These are phyloP conservation scores for Tetracentron sinense DNA, from an alignment of 164 flowering plant species.

Conservation along the genomic window DNA sequence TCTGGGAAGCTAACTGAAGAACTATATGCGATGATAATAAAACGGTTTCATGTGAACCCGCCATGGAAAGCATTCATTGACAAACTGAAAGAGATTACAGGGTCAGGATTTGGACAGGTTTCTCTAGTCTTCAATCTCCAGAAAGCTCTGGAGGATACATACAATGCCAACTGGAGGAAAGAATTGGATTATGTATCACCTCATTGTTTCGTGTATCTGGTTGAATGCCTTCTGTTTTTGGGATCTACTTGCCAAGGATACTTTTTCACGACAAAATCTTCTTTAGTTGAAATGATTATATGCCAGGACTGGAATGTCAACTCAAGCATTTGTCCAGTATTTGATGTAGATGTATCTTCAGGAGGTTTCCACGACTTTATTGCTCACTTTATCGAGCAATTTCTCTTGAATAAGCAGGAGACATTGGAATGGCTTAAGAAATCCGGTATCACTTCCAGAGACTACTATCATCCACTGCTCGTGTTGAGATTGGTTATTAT, in stretches of 20 bases:
- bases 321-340: not conserved
- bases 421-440: constrained; percentile 41
- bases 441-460: constrained; percentile 12
- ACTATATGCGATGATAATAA: constrained; percentile 20
- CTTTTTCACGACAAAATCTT: constrained; percentile 42
- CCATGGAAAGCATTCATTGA: constrained; percentile 41
- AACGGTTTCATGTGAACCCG: constrained; percentile 15
- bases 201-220: constrained; percentile 45
- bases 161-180: constrained; percentile 29
- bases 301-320: constrained; percentile 18
- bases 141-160: constrained; percentile 40
- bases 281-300: constrained; percentile 42
- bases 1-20: constrained; percentile 28
- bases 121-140: constrained; percentile 16
- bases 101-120: constrained; percentile 7
- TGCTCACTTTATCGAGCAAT: not conserved
- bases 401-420: constrained; percentile 20
- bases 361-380: constrained; percentile 18
- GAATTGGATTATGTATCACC: constrained; percentile 53
- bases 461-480: constrained; percentile 30
- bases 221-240: constrained; percentile 50
- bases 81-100: constrained; percentile 10
- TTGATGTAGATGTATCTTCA: not conserved
- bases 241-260: constrained; percentile 21
- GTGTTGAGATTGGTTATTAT: constrained; percentile 42